Evolutionary conservation across 176 grass and related monocot species (phyloP), one percentile per base, ranked within the genome.

Genomic region (Ananas comosus): DNA sequence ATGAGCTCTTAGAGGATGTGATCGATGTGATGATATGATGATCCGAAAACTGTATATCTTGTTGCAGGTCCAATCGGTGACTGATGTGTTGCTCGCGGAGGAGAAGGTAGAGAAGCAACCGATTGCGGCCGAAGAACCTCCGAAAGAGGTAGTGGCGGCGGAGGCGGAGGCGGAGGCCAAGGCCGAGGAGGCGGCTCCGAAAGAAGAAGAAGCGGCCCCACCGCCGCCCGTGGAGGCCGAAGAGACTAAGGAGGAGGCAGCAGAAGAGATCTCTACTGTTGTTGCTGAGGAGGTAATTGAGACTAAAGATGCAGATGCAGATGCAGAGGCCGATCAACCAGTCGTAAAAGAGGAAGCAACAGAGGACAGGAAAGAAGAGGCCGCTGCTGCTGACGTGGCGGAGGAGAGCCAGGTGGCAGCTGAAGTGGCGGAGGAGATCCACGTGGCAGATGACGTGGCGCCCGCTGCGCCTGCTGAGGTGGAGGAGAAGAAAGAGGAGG

Each of bases 21-120:
- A 42, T 42, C 22, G 22, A 23, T 23, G 33, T 42, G 33, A 42
- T 42, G 33, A 6, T 4, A 42, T 42, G 5, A 42, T 7, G 5
- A 42, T 42, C 4, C 33, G 7, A 7, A 0, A 42, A 42, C 33
- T 42, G 33, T 42, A 42, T 42, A 42, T 42, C 33, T 42, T 42
- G 33, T 0, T 78, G 48, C 80, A 93, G 90, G 77, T 83, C 29
- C 83, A 89, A 64, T 56, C 72, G 61, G 68, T 74, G 10, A 71
- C 67, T 9, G 10, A 72, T 23, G 66, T 69, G 10, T 69, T 86
- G 69, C 64, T 53, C 16, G 86, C 86, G 78, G 85, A 89, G 77
- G 72, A 68, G 51, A 79, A 51, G 0, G 74, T 53, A 53, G 72
- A 64, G 10, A 78, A 59, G 64, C 72, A 80, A 64, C 21, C 71